A percentile compares a stretch with the other conserved stretches of the same genome.
phyloP scores from a whole-genome alignment of 345 rosid genomes.

The Chamaenerion angustifolium region DNA sequence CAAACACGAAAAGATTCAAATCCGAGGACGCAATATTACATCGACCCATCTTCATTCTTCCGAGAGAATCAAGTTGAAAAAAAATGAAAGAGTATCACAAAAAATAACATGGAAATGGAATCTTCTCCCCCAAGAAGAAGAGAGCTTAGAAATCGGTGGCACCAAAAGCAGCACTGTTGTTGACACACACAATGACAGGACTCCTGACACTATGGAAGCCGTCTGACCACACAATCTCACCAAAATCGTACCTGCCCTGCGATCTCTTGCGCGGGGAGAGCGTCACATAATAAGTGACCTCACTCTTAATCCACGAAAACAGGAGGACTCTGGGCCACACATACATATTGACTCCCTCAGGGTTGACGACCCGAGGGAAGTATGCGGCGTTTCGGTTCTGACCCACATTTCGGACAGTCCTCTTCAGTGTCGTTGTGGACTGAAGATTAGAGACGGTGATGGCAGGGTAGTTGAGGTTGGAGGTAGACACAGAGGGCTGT shows the following conservation, averaged over 20 bases:
- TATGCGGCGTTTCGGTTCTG: constrained; percentile 21
- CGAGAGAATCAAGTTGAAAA: too few relatives aligned
- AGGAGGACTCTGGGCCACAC: constrained; percentile 45
- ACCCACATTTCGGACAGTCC: constrained; percentile 44
- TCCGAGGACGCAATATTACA: too few relatives aligned
- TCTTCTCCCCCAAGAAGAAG: too few relatives aligned
- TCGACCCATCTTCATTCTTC: too few relatives aligned
- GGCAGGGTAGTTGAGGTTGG: constrained; percentile 52
- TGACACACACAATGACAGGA: constrained; percentile 38
- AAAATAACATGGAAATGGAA: too few relatives aligned
- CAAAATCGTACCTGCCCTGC: constrained; percentile 42
- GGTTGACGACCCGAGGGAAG: constrained; percentile 20
- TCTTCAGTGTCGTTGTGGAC: constrained; percentile 27
- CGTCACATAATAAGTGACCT: constrained; percentile 33
- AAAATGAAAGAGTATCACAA: too few relatives aligned
- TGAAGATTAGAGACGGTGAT: constrained; percentile 33
- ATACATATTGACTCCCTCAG: constrained; percentile 43
- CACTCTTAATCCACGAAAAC: constrained; percentile 22
- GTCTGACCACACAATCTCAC: constrained; percentile 54
- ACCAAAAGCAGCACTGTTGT: constrained; percentile 3
- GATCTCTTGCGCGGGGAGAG: constrained; percentile 29
- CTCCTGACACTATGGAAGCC: constrained; percentile 50
- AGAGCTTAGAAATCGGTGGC: neutral
- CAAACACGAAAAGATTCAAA: too few relatives aligned
- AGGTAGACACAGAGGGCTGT: constrained; percentile 9